These are phyloP conservation scores for Globisporangium solare DNA, from an alignment of 352 stramenopile species.

Conservation along the genomic window DNA sequence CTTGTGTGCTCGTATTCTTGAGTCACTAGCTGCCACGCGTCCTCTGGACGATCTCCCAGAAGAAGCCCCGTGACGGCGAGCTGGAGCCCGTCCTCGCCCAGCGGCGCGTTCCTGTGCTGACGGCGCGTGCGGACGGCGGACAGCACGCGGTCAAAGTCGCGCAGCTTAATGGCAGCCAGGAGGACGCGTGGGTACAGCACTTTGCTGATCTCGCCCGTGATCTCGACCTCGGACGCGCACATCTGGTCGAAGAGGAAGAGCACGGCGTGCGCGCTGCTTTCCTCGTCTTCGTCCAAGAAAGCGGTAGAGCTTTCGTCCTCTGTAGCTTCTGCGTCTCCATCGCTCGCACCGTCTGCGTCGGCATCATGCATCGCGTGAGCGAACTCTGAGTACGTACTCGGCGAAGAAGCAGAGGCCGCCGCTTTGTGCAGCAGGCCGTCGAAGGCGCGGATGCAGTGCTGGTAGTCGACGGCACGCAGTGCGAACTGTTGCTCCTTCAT, in stretches of 20 bases:
- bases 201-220: constrained; percentile 1
- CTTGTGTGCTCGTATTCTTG: constrained; percentile 9
- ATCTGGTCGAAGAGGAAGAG: constrained; percentile 11
- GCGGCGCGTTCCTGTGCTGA: constrained; percentile 1
- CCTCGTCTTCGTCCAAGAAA: not conserved
- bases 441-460: constrained; percentile 10
- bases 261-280: not conserved
- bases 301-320: too few species aligned
- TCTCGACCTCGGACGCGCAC: not conserved
- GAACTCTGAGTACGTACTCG: not conserved
- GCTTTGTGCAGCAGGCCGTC: not conserved
- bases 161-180: constrained; percentile 2
- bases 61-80: constrained; percentile 7
- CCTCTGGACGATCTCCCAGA: not conserved
- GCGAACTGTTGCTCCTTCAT: constrained; percentile 9
- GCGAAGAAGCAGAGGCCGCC: constrained; percentile 1
- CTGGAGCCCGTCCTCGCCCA: constrained; percentile 8
- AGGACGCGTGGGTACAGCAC: constrained; percentile 8
- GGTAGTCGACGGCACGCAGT: constrained; percentile 9
- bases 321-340: not conserved
- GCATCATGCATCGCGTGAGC: not conserved
- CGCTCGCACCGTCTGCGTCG: not conserved
- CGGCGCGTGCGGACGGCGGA: not conserved
- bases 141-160: not conserved
- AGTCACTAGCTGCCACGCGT: constrained; percentile 7